Percentiles rank a stretch among this genome's conserved stretches.
Conservation (phyloP, 331 rosid species). For the Rosa hybrid region DNA sequence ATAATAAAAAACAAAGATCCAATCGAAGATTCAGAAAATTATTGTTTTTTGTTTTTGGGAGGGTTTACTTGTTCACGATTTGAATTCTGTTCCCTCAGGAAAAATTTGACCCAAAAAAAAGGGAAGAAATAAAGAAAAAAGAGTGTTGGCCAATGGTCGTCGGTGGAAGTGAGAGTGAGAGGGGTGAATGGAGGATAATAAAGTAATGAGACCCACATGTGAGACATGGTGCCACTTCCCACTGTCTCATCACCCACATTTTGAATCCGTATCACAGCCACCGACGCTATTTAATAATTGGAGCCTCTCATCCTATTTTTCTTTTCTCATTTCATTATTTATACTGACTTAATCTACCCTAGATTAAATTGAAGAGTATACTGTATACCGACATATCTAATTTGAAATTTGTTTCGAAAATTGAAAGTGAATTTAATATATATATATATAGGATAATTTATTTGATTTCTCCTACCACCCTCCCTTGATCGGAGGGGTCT, state of each 20-base stretch:
- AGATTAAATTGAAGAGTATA: too few relatives aligned
- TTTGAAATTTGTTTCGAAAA: not conserved
- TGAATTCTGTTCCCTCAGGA: not conserved
- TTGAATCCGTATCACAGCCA: conserved; percentile 11
- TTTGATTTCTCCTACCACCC: not conserved
- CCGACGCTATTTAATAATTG: conserved; percentile 19
- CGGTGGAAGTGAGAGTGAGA: not conserved
- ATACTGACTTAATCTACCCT: too few relatives aligned
- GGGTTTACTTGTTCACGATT: not conserved
- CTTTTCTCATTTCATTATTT: not conserved
- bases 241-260: not conserved
- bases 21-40: conserved; percentile 8
- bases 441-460: too few relatives aligned
- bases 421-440: too few relatives aligned
- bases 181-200: not conserved
- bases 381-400: too few relatives aligned
- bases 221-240: not conserved
- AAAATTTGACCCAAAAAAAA: not conserved
- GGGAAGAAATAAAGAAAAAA: not conserved
- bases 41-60: not conserved
- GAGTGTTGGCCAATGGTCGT: conserved; percentile 18
- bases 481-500: not conserved
- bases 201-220: conserved; percentile 12
- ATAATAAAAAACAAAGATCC: not conserved
- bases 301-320: too few relatives aligned